Conservation (phyloP, 2,329 filamentous ascomycete genomes). For the Herpotrichia juniperi region DNA sequence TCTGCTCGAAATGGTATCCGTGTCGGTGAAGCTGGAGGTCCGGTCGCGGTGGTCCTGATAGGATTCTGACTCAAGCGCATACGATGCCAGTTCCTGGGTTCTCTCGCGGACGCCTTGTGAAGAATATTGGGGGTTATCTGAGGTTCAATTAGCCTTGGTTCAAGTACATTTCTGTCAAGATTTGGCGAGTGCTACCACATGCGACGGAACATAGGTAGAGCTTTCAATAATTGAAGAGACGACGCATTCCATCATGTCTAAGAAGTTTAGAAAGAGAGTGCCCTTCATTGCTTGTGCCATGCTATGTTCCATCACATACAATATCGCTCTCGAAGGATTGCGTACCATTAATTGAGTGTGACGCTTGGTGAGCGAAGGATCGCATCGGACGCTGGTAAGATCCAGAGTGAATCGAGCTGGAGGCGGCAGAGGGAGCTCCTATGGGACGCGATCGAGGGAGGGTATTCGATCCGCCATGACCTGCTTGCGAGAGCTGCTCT, state of each 20-base stretch:
- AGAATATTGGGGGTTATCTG: constrained; percentile 75
- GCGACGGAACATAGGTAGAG: neutral
- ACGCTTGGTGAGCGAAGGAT: constrained; percentile 72
- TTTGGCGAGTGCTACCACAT: constrained; percentile 50
- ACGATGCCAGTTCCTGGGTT: constrained; percentile 84
- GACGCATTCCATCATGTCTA: neutral
- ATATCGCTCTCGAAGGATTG: neutral
- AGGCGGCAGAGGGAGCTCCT: constrained; percentile 29
- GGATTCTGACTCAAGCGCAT: constrained; percentile 63
- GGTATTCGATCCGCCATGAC: constrained; percentile 28
- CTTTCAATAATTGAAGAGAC: neutral
- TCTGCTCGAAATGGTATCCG: constrained; percentile 25
- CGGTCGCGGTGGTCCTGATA: constrained; percentile 33
- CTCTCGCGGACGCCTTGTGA: constrained; percentile 80
- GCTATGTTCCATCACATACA: neutral
- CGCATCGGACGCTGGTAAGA: constrained; percentile 61
- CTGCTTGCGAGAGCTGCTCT: constrained; percentile 21
- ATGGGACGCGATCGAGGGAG: constrained; percentile 34
- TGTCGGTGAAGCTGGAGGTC: constrained; percentile 31
- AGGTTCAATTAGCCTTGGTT: constrained; percentile 42
- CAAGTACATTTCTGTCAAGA: neutral
- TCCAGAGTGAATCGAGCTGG: constrained; percentile 26
- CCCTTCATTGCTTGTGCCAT: neutral
- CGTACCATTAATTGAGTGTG: constrained; percentile 56
- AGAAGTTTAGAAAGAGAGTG: no score